Percentiles rank a stretch among this genome's conserved stretches.
phyloP scores from a whole-genome alignment of 805 yeast genomes.

The Candida endomychidarum region DNA sequence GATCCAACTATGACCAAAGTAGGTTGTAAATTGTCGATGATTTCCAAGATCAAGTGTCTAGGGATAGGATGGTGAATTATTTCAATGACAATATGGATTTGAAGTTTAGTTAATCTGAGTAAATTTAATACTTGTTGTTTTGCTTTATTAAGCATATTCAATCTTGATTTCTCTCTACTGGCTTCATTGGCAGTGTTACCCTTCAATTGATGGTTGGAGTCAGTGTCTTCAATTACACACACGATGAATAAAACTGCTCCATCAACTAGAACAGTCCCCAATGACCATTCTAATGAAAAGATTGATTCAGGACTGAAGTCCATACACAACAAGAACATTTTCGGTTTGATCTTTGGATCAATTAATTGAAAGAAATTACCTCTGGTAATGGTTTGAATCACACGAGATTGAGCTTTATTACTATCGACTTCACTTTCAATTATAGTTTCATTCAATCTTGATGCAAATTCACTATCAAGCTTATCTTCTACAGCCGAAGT shows the following conservation, averaged over 20 bases:
- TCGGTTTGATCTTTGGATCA: constrained; percentile 45
- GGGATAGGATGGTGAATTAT: constrained; percentile 77
- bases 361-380: constrained; percentile 61
- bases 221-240: constrained; percentile 53
- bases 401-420: constrained; percentile 53
- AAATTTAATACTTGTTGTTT: constrained; percentile 47
- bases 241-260: constrained; percentile 80
- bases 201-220: constrained; percentile 41
- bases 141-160: constrained; percentile 42
- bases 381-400: constrained; percentile 67
- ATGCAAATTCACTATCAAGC: constrained; percentile 60
- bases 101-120: constrained; percentile 64
- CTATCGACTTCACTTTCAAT: constrained; percentile 56
- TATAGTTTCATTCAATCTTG: constrained; percentile 51
- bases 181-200: constrained; percentile 37
- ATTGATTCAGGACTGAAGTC: constrained; percentile 81
- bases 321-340: constrained; percentile 72
- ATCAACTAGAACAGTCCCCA: constrained; percentile 81
- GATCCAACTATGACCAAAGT: constrained; percentile 76
- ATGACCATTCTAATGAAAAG: constrained; percentile 83
- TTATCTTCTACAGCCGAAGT: constrained; percentile 68
- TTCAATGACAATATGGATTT: constrained; percentile 71
- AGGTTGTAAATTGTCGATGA: constrained; percentile 70
- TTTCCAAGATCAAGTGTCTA: constrained; percentile 64
- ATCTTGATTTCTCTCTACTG: constrained; percentile 34